Evolutionary conservation across 148 eudicot species (phyloP), one percentile per base, ranked within the genome.

Genomic region (Rhododendron williamsianum): DNA sequence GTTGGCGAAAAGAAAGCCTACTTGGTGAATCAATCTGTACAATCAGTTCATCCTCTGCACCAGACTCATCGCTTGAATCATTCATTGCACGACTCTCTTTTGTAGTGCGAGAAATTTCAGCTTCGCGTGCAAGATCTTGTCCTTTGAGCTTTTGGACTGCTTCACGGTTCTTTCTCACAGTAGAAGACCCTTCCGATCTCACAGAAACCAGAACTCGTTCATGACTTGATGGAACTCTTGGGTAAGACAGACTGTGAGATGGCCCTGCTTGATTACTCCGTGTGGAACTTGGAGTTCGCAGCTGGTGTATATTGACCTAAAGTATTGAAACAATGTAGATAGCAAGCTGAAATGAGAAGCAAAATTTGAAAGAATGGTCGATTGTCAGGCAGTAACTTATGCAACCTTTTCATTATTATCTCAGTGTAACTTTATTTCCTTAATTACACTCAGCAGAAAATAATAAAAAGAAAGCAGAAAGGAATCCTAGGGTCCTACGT

Each of bases 21-120:
- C 97, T 96, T 4, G 95, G 98, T 23, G 98, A 94, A 86, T 96
- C 97, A 74, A 95, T 93, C 82, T 93, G 90, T 36, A 96, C 91
- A 33, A 95, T 81, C 45, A 93, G 88, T 84, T 94, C 98, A 15
- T 94, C 97, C 88, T 96, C 99, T 11, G 83, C 91, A 71, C 92
- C 93, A 7, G 98, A 96, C 38, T 96, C 99, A 58, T 92, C 95
- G 72, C 95, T 95, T 9, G 96, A 91, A 19, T 91, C 90, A n/a
- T 87, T 88, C 51, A 30, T 71, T 85, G 51, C 82, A 25, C 35
- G 85, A 78, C 72, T 81, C 25, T 80, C 86, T 85, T 51, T 87
- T 87, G 25, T 10, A 25, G 30, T 56, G 73, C 84, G 84, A 38
- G 84, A 77, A 81, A 82, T 86, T 45, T 48, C 77, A 71, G 81